phyloP scores from a whole-genome alignment of 2,329 filamentous ascomycete species.

The Karstenula rhodostoma region DNA sequence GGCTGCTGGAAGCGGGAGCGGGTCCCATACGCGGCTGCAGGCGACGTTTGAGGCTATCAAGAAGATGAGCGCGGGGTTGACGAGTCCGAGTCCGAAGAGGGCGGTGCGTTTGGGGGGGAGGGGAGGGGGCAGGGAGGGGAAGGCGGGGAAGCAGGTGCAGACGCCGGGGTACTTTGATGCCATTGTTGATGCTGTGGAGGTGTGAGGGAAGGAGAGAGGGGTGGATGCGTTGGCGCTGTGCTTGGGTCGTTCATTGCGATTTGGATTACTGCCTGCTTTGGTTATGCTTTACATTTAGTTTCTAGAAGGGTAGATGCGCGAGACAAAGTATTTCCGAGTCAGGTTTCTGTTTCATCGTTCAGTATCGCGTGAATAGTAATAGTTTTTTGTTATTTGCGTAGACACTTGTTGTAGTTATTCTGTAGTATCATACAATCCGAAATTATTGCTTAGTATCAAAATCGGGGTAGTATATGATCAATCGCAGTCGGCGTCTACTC shows the following conservation, averaged over 20 bases:
- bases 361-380: too few species aligned
- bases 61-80: constrained; percentile 34
- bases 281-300: not conserved
- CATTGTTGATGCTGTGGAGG: constrained; percentile 19
- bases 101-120: not conserved
- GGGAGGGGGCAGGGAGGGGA: not conserved
- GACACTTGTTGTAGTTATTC: too few species aligned
- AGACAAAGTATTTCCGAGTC: too few species aligned
- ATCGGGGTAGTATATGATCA: too few species aligned
- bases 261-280: not conserved
- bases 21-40: constrained; percentile 32
- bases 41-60: constrained; percentile 38
- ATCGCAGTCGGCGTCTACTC: too few species aligned
- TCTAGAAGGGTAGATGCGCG: too few species aligned
- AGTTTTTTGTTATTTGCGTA: too few species aligned
- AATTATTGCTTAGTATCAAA: too few species aligned
- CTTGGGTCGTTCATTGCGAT: not conserved
- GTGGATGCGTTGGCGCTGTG: not conserved
- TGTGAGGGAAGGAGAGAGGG: too few species aligned
- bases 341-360: too few species aligned
- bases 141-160: constrained; percentile 14
- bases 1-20: not conserved
- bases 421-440: too few species aligned
- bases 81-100: constrained; percentile 27
- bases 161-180: constrained; percentile 35